phyloP scores from a whole-genome alignment of 108 stramenopile genomes.

The Bacterosira constricta region DNA sequence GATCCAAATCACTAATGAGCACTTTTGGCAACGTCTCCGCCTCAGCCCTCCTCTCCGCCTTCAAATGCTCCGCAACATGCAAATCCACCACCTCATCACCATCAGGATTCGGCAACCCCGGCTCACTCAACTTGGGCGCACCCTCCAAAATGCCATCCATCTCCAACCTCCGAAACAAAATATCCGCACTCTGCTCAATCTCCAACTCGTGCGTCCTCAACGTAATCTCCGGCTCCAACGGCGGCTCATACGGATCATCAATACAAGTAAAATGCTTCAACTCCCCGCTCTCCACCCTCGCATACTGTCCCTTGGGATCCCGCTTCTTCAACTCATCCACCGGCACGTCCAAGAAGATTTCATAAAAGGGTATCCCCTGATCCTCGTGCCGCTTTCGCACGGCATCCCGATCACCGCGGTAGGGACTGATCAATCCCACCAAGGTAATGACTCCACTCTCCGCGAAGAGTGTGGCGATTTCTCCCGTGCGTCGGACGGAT shows the following conservation, averaged over 20 bases:
- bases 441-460: conserved; percentile 97
- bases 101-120: conserved; percentile 95
- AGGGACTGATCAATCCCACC: conserved; percentile 95
- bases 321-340: conserved; percentile 88
- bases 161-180: conserved; percentile 85
- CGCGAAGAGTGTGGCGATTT: conserved; percentile 94
- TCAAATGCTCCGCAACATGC: conserved; percentile 75
- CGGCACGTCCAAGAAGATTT: conserved; percentile 98
- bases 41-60: conserved; percentile 58
- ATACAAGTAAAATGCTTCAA: conserved; percentile 98
- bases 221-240: conserved; percentile 86
- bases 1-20: conserved; percentile 95
- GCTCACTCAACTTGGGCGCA: conserved; percentile 85
- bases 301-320: conserved; percentile 93
- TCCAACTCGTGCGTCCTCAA: conserved; percentile 91
- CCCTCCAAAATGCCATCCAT: conserved; percentile 93
- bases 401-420: conserved; percentile 90
- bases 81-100: conserved; percentile 95
- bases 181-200: conserved; percentile 91
- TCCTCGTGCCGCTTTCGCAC: conserved; percentile 96
- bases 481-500: conserved; percentile 94
- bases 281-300: conserved; percentile 87
- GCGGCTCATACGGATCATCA: conserved; percentile 98
- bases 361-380: conserved; percentile 96
- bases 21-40: conserved; percentile 93